phyloP scores from a whole-genome alignment of 495 filamentous ascomycete species.

The Penicillium diatomitis region DNA sequence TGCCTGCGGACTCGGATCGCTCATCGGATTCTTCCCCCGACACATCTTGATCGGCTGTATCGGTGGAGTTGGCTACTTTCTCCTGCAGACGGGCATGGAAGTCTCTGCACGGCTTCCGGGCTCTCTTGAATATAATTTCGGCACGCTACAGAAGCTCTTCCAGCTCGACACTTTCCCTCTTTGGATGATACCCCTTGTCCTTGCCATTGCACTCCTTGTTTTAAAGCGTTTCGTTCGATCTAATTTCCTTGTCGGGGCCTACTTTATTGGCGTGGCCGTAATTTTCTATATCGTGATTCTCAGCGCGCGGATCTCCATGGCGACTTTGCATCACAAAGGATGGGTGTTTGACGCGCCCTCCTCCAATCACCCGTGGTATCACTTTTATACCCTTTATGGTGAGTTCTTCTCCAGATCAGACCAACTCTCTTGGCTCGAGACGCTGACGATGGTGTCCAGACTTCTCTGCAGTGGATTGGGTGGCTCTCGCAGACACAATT shows the following conservation, averaged over 20 bases:
- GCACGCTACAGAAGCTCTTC: constrained; percentile 66
- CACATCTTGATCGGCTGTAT: constrained; percentile 97
- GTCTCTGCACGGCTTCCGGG: constrained; percentile 86
- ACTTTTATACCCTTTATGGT: constrained; percentile 94
- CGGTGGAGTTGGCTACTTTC: constrained; percentile 94
- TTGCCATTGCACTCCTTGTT: constrained; percentile 68
- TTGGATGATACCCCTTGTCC: constrained; percentile 70
- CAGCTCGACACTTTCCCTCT: constrained; percentile 62
- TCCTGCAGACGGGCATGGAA: constrained; percentile 83
- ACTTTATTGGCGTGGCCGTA: constrained; percentile 70
- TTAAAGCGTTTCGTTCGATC: constrained; percentile 65
- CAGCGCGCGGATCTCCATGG: constrained; percentile 52
- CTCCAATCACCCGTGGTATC: constrained; percentile 84
- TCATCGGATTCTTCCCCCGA: constrained; percentile 92
- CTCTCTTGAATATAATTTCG: constrained; percentile 66
- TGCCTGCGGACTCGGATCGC: constrained; percentile 69
- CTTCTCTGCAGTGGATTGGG: constrained; percentile 67
- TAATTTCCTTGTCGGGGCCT: constrained; percentile 76
- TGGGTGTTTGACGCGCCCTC: constrained; percentile 88
- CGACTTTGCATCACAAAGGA: constrained; percentile 54
- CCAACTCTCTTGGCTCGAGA: not conserved
- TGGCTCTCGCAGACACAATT: constrained; percentile 66
- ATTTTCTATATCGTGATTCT: constrained; percentile 75
- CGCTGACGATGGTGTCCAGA: constrained; percentile 35
- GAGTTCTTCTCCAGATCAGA: constrained; percentile 13